These are phyloP conservation scores for Paraphoma sp. DNA, from an alignment of 2,329 filamentous ascomycete genomes.

Conservation along the genomic window DNA sequence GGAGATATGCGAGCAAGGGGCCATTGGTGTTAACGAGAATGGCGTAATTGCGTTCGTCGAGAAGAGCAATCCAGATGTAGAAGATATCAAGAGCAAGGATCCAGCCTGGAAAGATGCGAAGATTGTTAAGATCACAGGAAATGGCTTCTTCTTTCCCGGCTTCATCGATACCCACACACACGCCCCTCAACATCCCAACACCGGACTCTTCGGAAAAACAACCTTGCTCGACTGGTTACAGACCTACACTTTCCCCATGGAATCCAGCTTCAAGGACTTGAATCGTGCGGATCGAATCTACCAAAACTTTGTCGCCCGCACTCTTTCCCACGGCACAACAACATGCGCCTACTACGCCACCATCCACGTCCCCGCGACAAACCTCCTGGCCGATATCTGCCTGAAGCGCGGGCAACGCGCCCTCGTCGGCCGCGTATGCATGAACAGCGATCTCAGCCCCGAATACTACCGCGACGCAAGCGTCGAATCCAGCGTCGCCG, in stretches of 20 bases:
- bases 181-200: conserved; percentile 92
- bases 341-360: conserved; percentile 96
- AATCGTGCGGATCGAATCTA: conserved; percentile 75
- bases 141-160: conserved; percentile 82
- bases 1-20: conserved; percentile 56
- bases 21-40: conserved; percentile 59
- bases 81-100: conserved; percentile 32
- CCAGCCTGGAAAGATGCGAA: conserved; percentile 50
- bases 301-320: conserved; percentile 76
- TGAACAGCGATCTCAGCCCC: conserved; percentile 77
- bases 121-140: conserved; percentile 49
- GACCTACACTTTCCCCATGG: conserved; percentile 93
- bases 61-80: conserved; percentile 21
- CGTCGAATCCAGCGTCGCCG: conserved; percentile 64
- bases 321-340: conserved; percentile 88
- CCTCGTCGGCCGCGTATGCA: conserved; percentile 92
- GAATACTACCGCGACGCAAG: conserved; percentile 80
- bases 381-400: conserved; percentile 85
- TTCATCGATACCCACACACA: conserved; percentile 96
- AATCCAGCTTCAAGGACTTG: conserved; percentile 73
- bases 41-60: conserved; percentile 60
- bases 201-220: conserved; percentile 89
- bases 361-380: conserved; percentile 85
- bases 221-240: conserved; percentile 94
- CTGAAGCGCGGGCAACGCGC: conserved; percentile 82